Evolutionary conservation across 768 basidiomycete species (phyloP), one percentile per base, ranked within the genome.

Genomic region (Leucosporidium scottii): DNA sequence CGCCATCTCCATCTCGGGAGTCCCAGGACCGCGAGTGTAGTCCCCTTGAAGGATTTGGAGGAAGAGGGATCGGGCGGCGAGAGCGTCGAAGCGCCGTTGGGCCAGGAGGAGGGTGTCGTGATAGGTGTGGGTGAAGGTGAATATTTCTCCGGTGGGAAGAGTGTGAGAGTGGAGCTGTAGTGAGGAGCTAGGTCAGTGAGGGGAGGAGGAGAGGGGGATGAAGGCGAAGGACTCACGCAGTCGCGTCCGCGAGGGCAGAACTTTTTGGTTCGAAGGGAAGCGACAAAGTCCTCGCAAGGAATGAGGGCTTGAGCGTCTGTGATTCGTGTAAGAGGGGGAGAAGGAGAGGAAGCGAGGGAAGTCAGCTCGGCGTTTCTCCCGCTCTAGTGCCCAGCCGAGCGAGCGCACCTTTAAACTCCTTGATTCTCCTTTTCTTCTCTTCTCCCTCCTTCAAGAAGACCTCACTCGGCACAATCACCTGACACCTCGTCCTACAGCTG

Each of bases 151-250:
- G 8, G 51, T 44, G 51, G 36, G 30, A 17, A 39, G 36, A 0
- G 15, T 21, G 61, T 62, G 61, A 3, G 51, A 39, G 61, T 62
- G 50, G 61, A 62, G 61, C 61, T 62, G 61, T 25, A 7, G 6
- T 8, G 20, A 23, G 47, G 17, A 21, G 27, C 1, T 2, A 8
- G 30, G 34, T 34, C 18, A 34, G 28, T 2, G 48, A 18, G 7
- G 17, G 28, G 23, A 23, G 6, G 12, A 27, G 23, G 25, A 6
- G 39, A 10, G 10, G 13, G 15, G 39, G 10, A 44, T 8, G 15
- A 3, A 20, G 27, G 51, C 4, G 18, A 25, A 23, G n/a, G n/a
- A 44, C 61, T 34, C 21, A 62, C 61, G 36, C 61, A 62, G 34
- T 62, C 61, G 18, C 34, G n/a, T 1, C 61, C 61, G 5, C 36